Conservation (phyloP, 345 rosid genomes). For the Mallotus nudiflorus region DNA sequence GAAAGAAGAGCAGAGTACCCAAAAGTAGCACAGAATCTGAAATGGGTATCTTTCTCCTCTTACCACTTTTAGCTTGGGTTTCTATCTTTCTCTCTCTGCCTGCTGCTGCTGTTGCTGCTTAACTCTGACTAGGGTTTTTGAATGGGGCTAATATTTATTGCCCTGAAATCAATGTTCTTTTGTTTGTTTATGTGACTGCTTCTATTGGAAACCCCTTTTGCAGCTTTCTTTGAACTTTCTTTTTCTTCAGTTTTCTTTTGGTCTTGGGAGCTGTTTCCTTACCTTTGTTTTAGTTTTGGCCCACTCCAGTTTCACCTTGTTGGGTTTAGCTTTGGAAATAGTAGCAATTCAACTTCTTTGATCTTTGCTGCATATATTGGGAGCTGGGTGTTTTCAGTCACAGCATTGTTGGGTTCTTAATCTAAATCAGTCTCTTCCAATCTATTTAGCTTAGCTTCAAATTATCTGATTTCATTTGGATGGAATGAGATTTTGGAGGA, state of each 20-base stretch:
- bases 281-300: conserved; percentile 25
- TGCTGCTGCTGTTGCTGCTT: too few relatives aligned
- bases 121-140: conserved; percentile 71
- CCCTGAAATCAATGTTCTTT: conserved; percentile 64
- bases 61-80: conserved; percentile 42
- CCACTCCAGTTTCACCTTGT: conserved; percentile 25
- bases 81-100: conserved; percentile 22
- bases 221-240: conserved; percentile 33
- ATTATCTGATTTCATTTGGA: conserved; percentile 4
- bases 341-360: conserved; percentile 24
- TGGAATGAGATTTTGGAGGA: conserved; percentile 25
- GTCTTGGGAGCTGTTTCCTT: conserved; percentile 23
- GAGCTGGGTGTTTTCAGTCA: conserved; percentile 18
- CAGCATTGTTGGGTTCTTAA: conserved; percentile 21
- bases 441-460: conserved; percentile 10
- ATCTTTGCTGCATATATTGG: conserved; percentile 26
- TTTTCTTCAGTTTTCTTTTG: conserved; percentile 30
- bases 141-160: conserved; percentile 40
- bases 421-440: conserved; percentile 20
- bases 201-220: conserved; percentile 29
- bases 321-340: conserved; percentile 36
- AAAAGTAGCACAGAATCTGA: conserved; percentile 76
- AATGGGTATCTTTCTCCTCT: conserved; percentile 78
- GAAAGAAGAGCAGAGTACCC: conserved; percentile 44
- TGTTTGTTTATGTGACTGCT: conserved; percentile 58